These are phyloP conservation scores for Takakia lepidozioides DNA, from an alignment of 225 moss, liverwort and hornwort genomes.

Conservation along the genomic window DNA sequence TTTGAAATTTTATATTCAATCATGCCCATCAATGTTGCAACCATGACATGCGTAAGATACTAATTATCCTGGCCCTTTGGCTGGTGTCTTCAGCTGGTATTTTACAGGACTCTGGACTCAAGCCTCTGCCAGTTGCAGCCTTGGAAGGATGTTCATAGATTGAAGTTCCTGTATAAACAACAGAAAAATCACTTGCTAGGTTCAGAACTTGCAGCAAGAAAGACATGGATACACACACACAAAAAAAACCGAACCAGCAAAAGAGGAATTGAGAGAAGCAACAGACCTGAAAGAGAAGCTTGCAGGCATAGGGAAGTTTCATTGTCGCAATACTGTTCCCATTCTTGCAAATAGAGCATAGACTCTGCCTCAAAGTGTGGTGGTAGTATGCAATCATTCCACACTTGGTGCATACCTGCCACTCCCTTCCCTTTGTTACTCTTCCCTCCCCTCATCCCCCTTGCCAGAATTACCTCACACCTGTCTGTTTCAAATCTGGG, in stretches of 20 bases:
- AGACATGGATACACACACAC: too few relatives aligned
- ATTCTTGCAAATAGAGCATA: conserved; percentile 81
- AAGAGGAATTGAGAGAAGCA: conserved; percentile 2
- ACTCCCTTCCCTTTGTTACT: too few relatives aligned
- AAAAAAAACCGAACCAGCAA: neutral
- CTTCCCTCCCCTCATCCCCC: too few relatives aligned
- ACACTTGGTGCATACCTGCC: conserved; percentile 96
- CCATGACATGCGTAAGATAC: too few relatives aligned
- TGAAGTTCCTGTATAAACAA: conserved; percentile 73
- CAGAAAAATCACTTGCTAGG: neutral
- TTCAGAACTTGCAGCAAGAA: too few relatives aligned
- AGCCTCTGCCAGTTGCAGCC: conserved; percentile 77
- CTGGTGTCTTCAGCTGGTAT: too few relatives aligned
- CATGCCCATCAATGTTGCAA: too few relatives aligned
- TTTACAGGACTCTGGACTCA: too few relatives aligned
- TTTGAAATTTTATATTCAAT: too few relatives aligned
- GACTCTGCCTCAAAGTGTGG: conserved; percentile 70
- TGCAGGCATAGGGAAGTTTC: conserved; percentile 99
- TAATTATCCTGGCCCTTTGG: too few relatives aligned
- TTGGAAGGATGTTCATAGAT: conserved; percentile 92
- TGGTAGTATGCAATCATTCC: conserved; percentile 94
- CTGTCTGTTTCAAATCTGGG: too few relatives aligned
- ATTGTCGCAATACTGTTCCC: conserved; percentile 89
- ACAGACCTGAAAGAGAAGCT: conserved; percentile 89
- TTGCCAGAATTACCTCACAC: too few relatives aligned